Conservation (phyloP, 495 filamentous ascomycete species). For the Aspergillus cavernicola region DNA sequence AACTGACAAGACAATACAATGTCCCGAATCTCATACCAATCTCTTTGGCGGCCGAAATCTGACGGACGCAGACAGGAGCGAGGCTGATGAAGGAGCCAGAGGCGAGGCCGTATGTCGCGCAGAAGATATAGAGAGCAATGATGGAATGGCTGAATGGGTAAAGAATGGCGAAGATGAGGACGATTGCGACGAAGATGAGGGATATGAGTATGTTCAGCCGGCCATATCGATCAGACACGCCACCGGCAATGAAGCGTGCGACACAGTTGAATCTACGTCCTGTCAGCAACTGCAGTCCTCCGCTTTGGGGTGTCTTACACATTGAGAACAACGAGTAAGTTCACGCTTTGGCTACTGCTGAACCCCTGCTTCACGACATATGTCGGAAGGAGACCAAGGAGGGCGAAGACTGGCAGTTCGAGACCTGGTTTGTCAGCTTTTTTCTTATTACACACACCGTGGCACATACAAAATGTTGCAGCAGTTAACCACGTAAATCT, state of each 20-base stretch:
- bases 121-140: slow-evolving; percentile 51
- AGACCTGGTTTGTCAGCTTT: slow-evolving; percentile 23
- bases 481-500: slow-evolving; percentile 37
- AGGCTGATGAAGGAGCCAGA: slow-evolving; percentile 61
- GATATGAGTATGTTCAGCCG: slow-evolving; percentile 56
- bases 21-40: slow-evolving; percentile 66
- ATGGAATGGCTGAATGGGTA: slow-evolving; percentile 52
- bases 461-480: slow-evolving; percentile 34
- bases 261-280: slow-evolving; percentile 33
- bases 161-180: slow-evolving; percentile 55
- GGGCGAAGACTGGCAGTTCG: slow-evolving; percentile 51
- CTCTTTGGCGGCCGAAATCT: slow-evolving; percentile 57
- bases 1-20: slow-evolving; percentile 60
- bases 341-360: slow-evolving; percentile 29
- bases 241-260: slow-evolving; percentile 67
- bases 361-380: slow-evolving; percentile 43
- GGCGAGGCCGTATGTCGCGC: slow-evolving; percentile 57
- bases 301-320: slow-evolving; percentile 18
- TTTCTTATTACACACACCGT: neutral
- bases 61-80: slow-evolving; percentile 59
- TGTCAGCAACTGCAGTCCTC: neutral
- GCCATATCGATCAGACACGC: slow-evolving; percentile 65
- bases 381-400: slow-evolving; percentile 47
- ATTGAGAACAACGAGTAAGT: slow-evolving; percentile 33
- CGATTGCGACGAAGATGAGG: slow-evolving; percentile 39